Base-by-base conservation (phyloP, 805 yeast genomes). In the Metschnikowia lachancei region DNA sequence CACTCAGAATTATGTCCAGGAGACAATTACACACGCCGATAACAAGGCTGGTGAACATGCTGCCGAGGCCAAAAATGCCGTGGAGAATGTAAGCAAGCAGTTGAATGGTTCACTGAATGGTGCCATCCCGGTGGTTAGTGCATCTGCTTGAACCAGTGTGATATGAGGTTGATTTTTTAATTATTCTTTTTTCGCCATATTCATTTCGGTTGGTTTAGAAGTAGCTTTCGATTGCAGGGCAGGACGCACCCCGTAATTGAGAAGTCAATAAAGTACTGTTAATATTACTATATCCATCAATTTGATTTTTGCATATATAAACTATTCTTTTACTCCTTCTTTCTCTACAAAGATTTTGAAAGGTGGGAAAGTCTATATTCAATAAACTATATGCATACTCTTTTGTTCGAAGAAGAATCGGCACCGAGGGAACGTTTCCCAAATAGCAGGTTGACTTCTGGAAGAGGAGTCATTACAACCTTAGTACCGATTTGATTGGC, bases 1-100 rank as follows among this genome's bases (percentile, higher is more conserved):
- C 54, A 69, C 76, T 34, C 67, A 66, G 47, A 69, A 56, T 43
- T 69, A 67, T 53, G 74, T 69, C 32, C 49, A 52, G 46, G 73
- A 68, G 30, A 64, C 67, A 35, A 63, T 72, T 24, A 53, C 59
- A 35, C 63, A 58, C 46, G 61, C 74, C 44, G 69, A 64, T 54
- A 56, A 47, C 36, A 69, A 61, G 55, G 72, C 71, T 31, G 72
- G 65, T 20, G 48, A 43, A 38, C 26, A 47, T 13, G 41, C 41
- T 11, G 14, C 43, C 4, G 36, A 49, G 20, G 49, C 46, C 26
- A 30, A 37, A 41, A 48, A 50, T 2, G 32, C 37, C 11, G 49
- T 41, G 16, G 42, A 34, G 33, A 46, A 44, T 14, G 37, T 35
- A 9, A 41, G 31, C 33, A 30, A 26, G 9, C 36, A 45, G 29